A percentile compares a stretch with the other conserved stretches of the same genome.
These are phyloP conservation scores for Vaucheria bursata DNA, from an alignment of 352 stramenopile genomes.

Conservation along the genomic window DNA sequence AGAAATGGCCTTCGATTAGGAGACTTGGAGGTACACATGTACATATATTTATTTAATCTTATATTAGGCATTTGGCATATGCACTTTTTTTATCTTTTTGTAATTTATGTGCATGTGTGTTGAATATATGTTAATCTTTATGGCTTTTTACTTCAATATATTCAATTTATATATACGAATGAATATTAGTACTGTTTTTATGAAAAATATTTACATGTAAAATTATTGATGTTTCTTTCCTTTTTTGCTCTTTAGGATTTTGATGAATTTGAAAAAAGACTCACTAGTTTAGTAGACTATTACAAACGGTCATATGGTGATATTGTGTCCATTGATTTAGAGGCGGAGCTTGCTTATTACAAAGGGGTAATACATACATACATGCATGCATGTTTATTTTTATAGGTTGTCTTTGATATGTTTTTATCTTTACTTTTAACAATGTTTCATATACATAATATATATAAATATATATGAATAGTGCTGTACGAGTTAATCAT, in stretches of 20 bases:
- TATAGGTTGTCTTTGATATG: background rate
- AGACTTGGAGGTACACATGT: slow-evolving; percentile 64
- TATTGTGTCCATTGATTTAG: slow-evolving; percentile 62
- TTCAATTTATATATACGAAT: too few relatives aligned
- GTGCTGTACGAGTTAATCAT: background rate
- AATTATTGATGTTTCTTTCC: too few relatives aligned
- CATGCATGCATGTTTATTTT: too few relatives aligned
- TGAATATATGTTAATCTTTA: too few relatives aligned
- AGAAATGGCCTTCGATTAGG: slow-evolving; percentile 93
- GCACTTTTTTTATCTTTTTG: too few relatives aligned
- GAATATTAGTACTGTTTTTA: too few relatives aligned
- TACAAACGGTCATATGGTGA: slow-evolving; percentile 62
- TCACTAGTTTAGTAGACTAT: slow-evolving; percentile 78
- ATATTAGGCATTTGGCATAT: background rate
- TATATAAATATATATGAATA: background rate
- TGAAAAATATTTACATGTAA: too few relatives aligned
- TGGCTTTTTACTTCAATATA: too few relatives aligned
- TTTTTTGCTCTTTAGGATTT: too few relatives aligned
- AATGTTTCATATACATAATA: too few relatives aligned
- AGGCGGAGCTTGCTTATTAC: slow-evolving; percentile 53
- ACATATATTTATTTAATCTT: slow-evolving; percentile 24
- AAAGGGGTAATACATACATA: slow-evolving; percentile 21
- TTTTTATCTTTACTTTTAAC: background rate
- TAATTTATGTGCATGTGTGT: too few relatives aligned
- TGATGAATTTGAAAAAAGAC: slow-evolving; percentile 73